These are phyloP conservation scores for Aspergillus ochraceus DNA, from an alignment of 2,329 filamentous ascomycete species.

Conservation along the genomic window DNA sequence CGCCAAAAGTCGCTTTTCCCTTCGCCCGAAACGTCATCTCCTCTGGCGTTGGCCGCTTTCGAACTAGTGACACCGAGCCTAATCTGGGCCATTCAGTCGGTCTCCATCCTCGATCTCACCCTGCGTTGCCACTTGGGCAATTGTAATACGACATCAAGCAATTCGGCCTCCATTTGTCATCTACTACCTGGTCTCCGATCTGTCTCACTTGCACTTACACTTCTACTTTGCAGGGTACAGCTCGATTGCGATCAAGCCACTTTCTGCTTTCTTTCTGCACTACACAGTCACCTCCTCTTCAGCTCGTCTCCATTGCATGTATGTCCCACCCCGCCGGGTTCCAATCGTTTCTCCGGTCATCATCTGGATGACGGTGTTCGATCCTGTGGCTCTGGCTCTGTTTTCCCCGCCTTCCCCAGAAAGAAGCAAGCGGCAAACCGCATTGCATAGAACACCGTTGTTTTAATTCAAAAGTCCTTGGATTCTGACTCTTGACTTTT, in stretches of 20 bases:
- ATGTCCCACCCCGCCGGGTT: neutral
- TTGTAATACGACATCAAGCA: neutral
- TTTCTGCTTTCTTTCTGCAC: neutral
- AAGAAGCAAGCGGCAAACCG: neutral
- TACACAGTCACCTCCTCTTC: too few relatives aligned
- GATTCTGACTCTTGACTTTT: neutral
- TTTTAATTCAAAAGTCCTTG: neutral
- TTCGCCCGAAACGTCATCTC: slow-evolving; percentile 35
- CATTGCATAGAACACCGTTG: neutral
- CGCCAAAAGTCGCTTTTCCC: slow-evolving; percentile 14
- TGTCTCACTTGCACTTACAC: neutral
- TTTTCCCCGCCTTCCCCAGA: neutral
- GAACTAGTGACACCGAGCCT: neutral
- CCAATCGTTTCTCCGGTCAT: neutral
- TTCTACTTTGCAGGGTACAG: neutral
- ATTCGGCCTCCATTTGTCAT: neutral
- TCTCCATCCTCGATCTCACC: neutral
- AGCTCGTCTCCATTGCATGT: neutral
- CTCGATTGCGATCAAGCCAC: too few relatives aligned
- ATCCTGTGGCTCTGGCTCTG: neutral
- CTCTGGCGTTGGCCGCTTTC: neutral
- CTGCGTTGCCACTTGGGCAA: neutral
- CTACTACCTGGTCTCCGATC: neutral
- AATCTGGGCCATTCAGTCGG: neutral
- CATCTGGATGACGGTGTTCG: neutral